phyloP scores from a whole-genome alignment of 2,329 filamentous ascomycete genomes.

The Colletotrichum sp. region DNA sequence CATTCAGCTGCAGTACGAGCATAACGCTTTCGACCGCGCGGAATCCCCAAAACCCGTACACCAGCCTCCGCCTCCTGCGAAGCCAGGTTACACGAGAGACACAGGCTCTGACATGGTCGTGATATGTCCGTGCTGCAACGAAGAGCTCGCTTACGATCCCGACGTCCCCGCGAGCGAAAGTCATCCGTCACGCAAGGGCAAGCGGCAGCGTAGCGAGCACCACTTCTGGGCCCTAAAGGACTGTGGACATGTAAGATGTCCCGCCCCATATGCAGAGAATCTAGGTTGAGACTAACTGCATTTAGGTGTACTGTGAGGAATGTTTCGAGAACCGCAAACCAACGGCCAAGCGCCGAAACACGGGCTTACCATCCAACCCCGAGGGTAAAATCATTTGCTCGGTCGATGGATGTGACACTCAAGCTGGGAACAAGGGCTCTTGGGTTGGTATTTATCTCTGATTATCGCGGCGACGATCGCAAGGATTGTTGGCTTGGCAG shows the following conservation, averaged over 20 bases:
- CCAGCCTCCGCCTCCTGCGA: constrained; percentile 67
- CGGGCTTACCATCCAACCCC: constrained; percentile 11
- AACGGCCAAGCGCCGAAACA: constrained; percentile 33
- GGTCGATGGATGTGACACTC: constrained; percentile 61
- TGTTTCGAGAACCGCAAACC: constrained; percentile 64
- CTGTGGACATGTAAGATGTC: constrained; percentile 81
- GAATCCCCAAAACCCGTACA: constrained; percentile 53
- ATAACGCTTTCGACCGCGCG: constrained; percentile 33
- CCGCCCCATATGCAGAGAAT: neutral
- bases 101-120: constrained; percentile 75
- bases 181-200: constrained; percentile 46
- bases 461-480: neutral
- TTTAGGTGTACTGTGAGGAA: constrained; percentile 66
- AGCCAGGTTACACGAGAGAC: constrained; percentile 81
- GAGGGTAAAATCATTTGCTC: constrained; percentile 52
- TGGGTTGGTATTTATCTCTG: constrained; percentile 68
- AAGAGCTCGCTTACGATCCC: constrained; percentile 80
- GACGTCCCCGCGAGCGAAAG: constrained; percentile 35
- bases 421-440: constrained; percentile 57
- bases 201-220: constrained; percentile 66
- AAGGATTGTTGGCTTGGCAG: constrained; percentile 49
- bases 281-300: constrained; percentile 32
- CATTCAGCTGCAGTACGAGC: constrained; percentile 24
- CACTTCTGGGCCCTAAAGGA: constrained; percentile 92
- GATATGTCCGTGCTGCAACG: constrained; percentile 85